Evolutionary conservation across 73 alveolate species (phyloP).

Genomic region (Tetrahymena thermophila): DNA sequence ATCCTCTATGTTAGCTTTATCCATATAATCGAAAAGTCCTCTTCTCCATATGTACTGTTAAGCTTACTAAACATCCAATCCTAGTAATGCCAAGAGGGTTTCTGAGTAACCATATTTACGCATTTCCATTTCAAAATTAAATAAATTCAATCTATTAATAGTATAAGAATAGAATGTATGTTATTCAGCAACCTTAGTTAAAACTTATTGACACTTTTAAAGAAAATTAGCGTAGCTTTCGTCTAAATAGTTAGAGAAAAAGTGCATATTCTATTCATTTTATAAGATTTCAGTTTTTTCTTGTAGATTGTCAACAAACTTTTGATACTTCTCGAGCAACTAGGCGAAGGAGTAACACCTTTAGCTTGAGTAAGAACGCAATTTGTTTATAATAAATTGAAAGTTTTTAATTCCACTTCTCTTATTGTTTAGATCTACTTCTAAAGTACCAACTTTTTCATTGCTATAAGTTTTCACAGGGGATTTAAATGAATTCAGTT

Average conservation of each 20-base stretch:
- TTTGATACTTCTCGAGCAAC: not conserved
- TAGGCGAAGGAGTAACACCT: not conserved
- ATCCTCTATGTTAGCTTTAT: not conserved
- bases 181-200: not conserved
- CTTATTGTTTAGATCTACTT: not conserved
- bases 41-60: not conserved
- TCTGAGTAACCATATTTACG: not conserved
- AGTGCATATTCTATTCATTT: not conserved
- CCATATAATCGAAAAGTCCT: not conserved
- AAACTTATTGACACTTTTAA: not conserved
- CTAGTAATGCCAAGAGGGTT: not conserved
- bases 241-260: not conserved
- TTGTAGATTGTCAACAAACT: not conserved
- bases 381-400: not conserved
- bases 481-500: not conserved
- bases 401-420: not conserved
- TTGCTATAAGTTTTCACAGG: not conserved
- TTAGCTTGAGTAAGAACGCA: not conserved
- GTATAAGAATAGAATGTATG: not conserved
- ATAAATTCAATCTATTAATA: not conserved
- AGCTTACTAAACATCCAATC: not conserved
- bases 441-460: not conserved
- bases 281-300: not conserved
- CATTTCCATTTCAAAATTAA: not conserved
- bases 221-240: not conserved